Conservation (phyloP, 1,284 basidiomycete species). For the Mycena citricolor region DNA sequence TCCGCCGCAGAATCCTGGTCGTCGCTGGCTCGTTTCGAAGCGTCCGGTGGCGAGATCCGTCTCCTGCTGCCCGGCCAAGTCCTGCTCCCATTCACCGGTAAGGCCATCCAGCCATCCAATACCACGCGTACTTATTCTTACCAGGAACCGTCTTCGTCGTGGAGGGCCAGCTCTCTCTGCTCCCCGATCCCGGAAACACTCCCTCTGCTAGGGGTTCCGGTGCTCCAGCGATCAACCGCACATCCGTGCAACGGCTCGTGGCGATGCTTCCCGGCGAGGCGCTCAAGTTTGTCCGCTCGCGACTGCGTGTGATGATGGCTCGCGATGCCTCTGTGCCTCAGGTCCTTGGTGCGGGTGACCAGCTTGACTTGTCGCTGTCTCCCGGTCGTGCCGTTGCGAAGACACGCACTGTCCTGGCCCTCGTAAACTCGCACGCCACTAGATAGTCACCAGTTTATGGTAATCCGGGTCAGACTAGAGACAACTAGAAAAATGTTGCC, state of each 20-base stretch:
- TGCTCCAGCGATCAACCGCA: not conserved
- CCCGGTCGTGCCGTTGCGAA: not conserved
- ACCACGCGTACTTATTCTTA: too few relatives aligned
- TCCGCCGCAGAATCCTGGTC: too few relatives aligned
- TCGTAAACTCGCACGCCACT: too few relatives aligned
- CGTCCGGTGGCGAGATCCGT: conserved; percentile 1
- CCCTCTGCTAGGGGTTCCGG: too few relatives aligned
- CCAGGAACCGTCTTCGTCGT: conserved; percentile 8
- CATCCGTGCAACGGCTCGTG: conserved; percentile 8
- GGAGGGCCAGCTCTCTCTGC: conserved; percentile 6
- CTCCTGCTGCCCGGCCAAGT: conserved; percentile 6
- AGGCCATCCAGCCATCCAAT: too few relatives aligned
- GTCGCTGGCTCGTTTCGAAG: too few relatives aligned
- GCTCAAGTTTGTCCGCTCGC: conserved; percentile 1
- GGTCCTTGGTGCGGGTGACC: not conserved
- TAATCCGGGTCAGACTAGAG: too few relatives aligned
- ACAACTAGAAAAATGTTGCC: too few relatives aligned
- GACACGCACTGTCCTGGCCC: conserved; percentile 1
- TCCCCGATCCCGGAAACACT: not conserved
- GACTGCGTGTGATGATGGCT: not conserved
- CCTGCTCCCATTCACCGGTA: too few relatives aligned
- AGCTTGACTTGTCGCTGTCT: not conserved
- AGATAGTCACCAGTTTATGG: too few relatives aligned
- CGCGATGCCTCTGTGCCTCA: not conserved
- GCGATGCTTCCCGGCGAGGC: conserved; percentile 8